phyloP scores from a whole-genome alignment of 805 yeast species.

The Blastobotrys americana region DNA sequence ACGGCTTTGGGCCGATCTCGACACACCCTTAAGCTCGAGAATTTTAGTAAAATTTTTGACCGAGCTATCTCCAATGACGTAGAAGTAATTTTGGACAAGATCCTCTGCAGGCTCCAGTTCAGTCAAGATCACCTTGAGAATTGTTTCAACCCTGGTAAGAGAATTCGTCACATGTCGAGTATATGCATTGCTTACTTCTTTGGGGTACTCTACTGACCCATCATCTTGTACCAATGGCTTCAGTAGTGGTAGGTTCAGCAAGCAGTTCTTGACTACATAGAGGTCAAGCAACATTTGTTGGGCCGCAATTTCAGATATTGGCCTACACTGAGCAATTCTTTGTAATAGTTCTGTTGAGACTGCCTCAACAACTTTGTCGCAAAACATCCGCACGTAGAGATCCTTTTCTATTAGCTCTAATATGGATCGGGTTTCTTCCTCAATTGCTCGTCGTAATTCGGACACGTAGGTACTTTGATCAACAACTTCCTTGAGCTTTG shows the following conservation, averaged over 20 bases:
- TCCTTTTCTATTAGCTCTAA: conserved; percentile 48
- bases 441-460: conserved; percentile 44
- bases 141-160: conserved; percentile 44
- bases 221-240: conserved; percentile 14
- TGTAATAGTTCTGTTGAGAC: conserved; percentile 49
- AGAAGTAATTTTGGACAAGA: conserved; percentile 58
- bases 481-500: conserved; percentile 50
- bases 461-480: conserved; percentile 66
- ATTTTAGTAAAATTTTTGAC: conserved; percentile 57
- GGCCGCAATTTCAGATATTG: conserved; percentile 60
- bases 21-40: conserved; percentile 54
- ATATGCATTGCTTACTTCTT: conserved; percentile 31
- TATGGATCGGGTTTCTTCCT: conserved; percentile 38
- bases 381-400: conserved; percentile 60
- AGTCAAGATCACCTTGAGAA: conserved; percentile 63
- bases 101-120: conserved; percentile 58
- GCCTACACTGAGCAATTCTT: conserved; percentile 55
- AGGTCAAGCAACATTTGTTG: conserved; percentile 78
- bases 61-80: conserved; percentile 57
- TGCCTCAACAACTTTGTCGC: conserved; percentile 68
- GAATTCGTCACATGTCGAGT: conserved; percentile 39
- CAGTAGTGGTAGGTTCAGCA: conserved; percentile 30
- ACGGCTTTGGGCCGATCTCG: conserved; percentile 33
- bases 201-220: conserved; percentile 7
- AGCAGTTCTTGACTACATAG: conserved; percentile 51